Evolutionary conservation across 441 rosid genomes (phyloP).

Genomic region (Erodium moschatum): DNA sequence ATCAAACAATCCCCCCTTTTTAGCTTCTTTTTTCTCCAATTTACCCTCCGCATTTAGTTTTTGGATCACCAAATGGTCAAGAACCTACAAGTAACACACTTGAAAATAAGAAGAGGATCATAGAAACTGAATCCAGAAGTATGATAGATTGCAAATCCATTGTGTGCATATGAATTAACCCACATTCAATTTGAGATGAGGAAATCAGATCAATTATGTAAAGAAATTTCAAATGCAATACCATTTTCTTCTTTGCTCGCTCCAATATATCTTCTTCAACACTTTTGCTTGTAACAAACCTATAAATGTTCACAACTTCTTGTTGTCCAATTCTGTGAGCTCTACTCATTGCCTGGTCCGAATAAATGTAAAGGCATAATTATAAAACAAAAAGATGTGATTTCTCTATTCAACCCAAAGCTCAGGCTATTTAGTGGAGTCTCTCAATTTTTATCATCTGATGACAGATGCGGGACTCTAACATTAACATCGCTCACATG

Average conservation of each 20-base stretch:
- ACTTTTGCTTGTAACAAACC: slow-evolving; percentile 99
- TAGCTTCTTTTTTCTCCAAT: slow-evolving; percentile 96
- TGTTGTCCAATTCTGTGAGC: slow-evolving; percentile 99
- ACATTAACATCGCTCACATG: no score
- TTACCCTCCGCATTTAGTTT: slow-evolving; percentile 99
- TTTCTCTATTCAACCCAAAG: no score
- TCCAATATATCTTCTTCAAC: slow-evolving; percentile 99
- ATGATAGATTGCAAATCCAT: background rate
- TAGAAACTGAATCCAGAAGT: slow-evolving; percentile 7
- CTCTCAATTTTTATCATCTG: no score
- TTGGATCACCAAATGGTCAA: slow-evolving; percentile 98
- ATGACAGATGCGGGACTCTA: no score
- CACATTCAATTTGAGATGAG: no score
- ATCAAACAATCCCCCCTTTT: slow-evolving; percentile 83
- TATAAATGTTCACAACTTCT: slow-evolving; percentile 94
- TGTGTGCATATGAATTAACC: no score
- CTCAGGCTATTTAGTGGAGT: no score
- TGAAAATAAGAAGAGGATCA: slow-evolving; percentile 19
- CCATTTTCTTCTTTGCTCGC: slow-evolving; percentile 99
- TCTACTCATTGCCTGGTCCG: slow-evolving; percentile 96
- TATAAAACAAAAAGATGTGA: background rate
- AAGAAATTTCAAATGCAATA: no score
- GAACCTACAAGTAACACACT: slow-evolving; percentile 51
- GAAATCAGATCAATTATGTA: no score
- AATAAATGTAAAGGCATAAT: slow-evolving; percentile 14